Evolutionary conservation across 352 stramenopile species (phyloP), one percentile per base, ranked within the genome.

Genomic region (Phytophthora megakarya): DNA sequence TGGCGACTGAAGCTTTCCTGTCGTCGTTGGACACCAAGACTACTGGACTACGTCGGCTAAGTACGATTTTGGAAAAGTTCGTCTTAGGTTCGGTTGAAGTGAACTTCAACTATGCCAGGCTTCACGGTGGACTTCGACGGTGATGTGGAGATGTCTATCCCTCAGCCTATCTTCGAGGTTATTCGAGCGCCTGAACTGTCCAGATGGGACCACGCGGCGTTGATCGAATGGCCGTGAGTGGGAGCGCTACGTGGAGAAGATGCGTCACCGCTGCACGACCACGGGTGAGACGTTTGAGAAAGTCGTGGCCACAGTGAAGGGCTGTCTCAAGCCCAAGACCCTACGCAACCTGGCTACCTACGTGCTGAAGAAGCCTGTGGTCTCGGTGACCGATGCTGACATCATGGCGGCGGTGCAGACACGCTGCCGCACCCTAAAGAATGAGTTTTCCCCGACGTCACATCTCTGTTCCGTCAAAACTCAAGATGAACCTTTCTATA

Each of bases 261-360:
- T 68, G 11, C 15, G 19, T 5, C 26, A 32, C 26, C 26, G 26
- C 9, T 32, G 26, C 9, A 44, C 44, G 4, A 52, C 33, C 11
- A 67, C 23, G 7, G 49, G 50, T 23, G 51, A 68, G 51, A 51
- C 52, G 42, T 55, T 32, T 18, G 61, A 63, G 25, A 48, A 56
- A 15, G 55, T 63, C 5, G 50, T 47, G 19, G 50, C 35, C 8
- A 62, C 37, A 5, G 40, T 68, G 10, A 68, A 68, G 37, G 44
- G 45, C 3, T 44, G 28, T 44, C 28, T 49, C 1, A 47, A 50
- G 16, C 33, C 40, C 0, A n/a, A 26, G 18, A 48, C 50, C 1
- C 21, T 63, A n/a, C 38, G 56, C 22, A 61, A 55, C 18, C 25
- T 55, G 37, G 32, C 50, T 15, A 40, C 23, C 5, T 61, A 61